A percentile compares a stretch with the other conserved stretches of the same genome.
Conservation (phyloP, 2,329 filamentous ascomycete genomes). For the Phaeosphaeriaceae sp. region DNA sequence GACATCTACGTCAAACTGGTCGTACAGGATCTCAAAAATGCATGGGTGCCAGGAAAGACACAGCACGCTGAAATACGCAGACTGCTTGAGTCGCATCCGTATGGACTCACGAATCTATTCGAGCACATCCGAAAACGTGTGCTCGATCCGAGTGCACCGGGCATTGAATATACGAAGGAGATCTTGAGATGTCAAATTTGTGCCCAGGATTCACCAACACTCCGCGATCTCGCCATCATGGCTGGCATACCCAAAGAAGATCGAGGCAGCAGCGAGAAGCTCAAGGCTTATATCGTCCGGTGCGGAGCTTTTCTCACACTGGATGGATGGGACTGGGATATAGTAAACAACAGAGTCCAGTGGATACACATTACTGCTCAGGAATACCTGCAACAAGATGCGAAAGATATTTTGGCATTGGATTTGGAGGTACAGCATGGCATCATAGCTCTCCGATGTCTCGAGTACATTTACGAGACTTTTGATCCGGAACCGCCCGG, state of each 20-base stretch:
- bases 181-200: conserved; percentile 26
- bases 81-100: conserved; percentile 29
- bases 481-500: conserved; percentile 8
- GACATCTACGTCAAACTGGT: conserved; percentile 30
- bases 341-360: conserved; percentile 26
- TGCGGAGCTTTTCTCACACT: conserved; percentile 32
- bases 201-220: conserved; percentile 25
- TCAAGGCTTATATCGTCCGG: conserved; percentile 24
- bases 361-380: conserved; percentile 30
- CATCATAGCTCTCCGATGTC: conserved; percentile 30
- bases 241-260: conserved; percentile 25
- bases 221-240: conserved; percentile 31
- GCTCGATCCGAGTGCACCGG: conserved; percentile 17
- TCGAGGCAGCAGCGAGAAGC: conserved; percentile 15
- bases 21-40: conserved; percentile 32
- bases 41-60: conserved; percentile 11
- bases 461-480: conserved; percentile 22
- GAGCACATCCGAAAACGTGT: conserved; percentile 29
- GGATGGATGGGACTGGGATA: conserved; percentile 22
- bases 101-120: conserved; percentile 32
- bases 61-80: conserved; percentile 25
- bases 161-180: conserved; percentile 33
- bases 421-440: conserved; percentile 30
- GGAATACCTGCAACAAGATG: conserved; percentile 26
- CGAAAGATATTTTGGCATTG: conserved; percentile 24